A percentile compares a stretch with the other conserved stretches of the same genome.
Conservation (phyloP, 2,329 filamentous ascomycete species). For the Zarea fungicola region DNA sequence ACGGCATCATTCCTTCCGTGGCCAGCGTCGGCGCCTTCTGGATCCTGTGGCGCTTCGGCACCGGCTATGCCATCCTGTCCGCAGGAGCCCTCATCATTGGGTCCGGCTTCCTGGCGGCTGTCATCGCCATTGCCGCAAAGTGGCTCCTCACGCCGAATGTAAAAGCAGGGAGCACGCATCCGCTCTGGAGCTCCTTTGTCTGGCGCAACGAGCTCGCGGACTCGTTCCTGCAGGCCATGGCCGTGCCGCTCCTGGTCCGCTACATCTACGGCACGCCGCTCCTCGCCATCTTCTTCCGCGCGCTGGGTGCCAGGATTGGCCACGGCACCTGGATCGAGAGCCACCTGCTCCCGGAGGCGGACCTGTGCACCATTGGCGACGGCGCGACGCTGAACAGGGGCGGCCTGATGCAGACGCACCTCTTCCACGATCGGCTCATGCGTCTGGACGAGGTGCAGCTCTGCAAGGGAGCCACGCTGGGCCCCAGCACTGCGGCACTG, state of each 20-base stretch:
- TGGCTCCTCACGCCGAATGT: constrained; percentile 18
- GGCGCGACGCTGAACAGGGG: constrained; percentile 19
- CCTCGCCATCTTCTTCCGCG: constrained; percentile 16
- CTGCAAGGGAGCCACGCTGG: constrained; percentile 17
- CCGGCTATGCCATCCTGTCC: constrained; percentile 15
- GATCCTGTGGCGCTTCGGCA: constrained; percentile 14
- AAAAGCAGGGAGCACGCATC: constrained; percentile 16
- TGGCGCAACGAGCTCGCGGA: constrained; percentile 48
- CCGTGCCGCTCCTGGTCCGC: constrained; percentile 15
- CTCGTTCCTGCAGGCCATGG: constrained; percentile 45
- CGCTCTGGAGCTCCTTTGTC: constrained; percentile 21
- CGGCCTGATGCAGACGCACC: constrained; percentile 18
- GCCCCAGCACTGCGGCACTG: constrained; percentile 16
- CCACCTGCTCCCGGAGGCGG: constrained; percentile 19
- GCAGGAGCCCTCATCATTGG: constrained; percentile 11
- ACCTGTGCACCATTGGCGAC: constrained; percentile 16
- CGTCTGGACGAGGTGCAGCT: constrained; percentile 19
- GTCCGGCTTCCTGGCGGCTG: constrained; percentile 5
- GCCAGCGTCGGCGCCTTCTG: constrained; percentile 10
- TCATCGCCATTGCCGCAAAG: constrained; percentile 16
- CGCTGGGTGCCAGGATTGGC: constrained; percentile 18
- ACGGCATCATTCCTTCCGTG: constrained; percentile 6
- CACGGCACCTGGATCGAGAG: constrained; percentile 20
- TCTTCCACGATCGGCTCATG: constrained; percentile 21
- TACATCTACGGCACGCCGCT: constrained; percentile 18